Conservation (phyloP, 768 basidiomycete species). For the Trametes cingulata region DNA sequence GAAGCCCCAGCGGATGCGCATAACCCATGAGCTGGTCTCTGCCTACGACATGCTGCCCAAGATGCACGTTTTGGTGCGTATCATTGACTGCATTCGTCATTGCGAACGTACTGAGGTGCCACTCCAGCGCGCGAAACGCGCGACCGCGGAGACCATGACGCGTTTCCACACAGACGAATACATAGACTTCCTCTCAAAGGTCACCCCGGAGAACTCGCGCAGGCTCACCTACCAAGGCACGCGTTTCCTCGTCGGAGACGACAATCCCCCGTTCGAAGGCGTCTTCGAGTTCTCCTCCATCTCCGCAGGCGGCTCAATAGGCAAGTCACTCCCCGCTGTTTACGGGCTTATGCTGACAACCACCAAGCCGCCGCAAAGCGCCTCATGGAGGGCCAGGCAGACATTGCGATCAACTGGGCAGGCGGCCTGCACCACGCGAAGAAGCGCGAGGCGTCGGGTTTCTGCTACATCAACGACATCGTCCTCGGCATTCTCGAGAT, state of each 20-base stretch:
- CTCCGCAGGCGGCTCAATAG: conserved; percentile 92
- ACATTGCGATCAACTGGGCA: conserved; percentile 94
- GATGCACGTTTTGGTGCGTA: conserved; percentile 86
- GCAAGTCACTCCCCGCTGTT: conserved; percentile 44
- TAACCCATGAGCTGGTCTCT: conserved; percentile 89
- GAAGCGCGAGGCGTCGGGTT: conserved; percentile 95
- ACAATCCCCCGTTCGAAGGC: conserved; percentile 96
- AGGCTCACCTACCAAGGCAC: conserved; percentile 83
- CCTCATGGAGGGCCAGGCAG: conserved; percentile 75
- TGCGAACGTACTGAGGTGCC: background rate
- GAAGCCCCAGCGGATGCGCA: conserved; percentile 94
- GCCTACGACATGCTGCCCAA: conserved; percentile 93
- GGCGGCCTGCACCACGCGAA: conserved; percentile 99
- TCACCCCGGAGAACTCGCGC: conserved; percentile 89
- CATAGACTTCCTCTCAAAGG: conserved; percentile 84
- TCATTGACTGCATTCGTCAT: background rate
- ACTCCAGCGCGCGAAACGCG: conserved; percentile 35
- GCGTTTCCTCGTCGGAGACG: conserved; percentile 80
- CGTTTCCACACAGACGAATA: conserved; percentile 99
- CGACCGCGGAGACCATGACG: conserved; percentile 60
- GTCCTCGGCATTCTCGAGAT: conserved; percentile 93
- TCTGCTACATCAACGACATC: conserved; percentile 99
- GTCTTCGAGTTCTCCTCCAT: conserved; percentile 97
- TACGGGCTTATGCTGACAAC: no score
- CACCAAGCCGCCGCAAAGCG: conserved; percentile 73